Conservation (phyloP, 768 basidiomycete genomes). For the Leucosporidium yakuticum region DNA sequence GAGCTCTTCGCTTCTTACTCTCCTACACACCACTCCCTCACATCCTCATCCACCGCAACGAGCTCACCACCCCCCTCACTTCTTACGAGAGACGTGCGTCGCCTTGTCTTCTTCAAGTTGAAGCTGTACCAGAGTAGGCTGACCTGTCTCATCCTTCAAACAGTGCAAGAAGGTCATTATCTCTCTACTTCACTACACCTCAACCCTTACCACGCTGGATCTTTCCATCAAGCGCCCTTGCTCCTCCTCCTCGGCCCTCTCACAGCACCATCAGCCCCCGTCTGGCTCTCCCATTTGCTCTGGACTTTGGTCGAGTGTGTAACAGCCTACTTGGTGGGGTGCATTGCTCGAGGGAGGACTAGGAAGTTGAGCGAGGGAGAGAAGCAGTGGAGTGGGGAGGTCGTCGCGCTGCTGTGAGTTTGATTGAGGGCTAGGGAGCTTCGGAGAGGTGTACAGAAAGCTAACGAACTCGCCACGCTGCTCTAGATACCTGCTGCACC, state of each 20-base stretch:
- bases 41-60: constrained; percentile 1
- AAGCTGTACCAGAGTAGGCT: not conserved
- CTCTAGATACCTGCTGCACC: constrained; percentile 77
- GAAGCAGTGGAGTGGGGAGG: constrained; percentile 51
- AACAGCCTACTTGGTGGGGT: constrained; percentile 62
- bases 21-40: not conserved
- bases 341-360: constrained; percentile 55
- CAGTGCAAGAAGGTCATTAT: constrained; percentile 2
- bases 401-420: constrained; percentile 62
- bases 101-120: no score
- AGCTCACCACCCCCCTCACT: constrained; percentile 2
- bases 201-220: not conserved
- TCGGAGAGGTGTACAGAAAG: not conserved
- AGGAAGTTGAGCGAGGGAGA: constrained; percentile 45
- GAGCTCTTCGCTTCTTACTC: not conserved
- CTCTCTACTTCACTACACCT: not conserved
- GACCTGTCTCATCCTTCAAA: not conserved
- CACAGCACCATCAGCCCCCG: not conserved
- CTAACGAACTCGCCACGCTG: constrained; percentile 19
- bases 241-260: constrained; percentile 6
- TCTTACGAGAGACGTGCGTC: not conserved
- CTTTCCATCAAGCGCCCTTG: constrained; percentile 3
- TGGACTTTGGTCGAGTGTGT: constrained; percentile 67
- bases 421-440: not conserved
- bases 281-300: constrained; percentile 38